Evolutionary conservation across 768 basidiomycete genomes (phyloP).

Genomic region (Suillus plorans): DNA sequence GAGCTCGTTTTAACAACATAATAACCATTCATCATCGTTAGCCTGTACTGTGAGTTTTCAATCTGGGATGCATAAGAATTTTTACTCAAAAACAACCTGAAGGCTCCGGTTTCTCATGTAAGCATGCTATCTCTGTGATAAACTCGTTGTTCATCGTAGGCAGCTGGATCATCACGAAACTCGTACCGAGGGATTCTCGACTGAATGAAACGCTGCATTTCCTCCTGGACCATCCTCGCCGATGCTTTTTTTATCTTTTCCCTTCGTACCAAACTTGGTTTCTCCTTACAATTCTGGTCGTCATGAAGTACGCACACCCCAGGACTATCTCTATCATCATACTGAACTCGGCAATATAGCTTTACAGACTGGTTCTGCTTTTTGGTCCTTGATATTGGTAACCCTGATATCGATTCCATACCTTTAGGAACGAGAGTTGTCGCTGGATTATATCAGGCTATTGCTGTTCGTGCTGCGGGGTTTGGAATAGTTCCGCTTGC

Average conservation of each 20-base stretch:
- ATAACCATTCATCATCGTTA: slow-evolving; percentile 28
- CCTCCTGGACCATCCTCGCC: slow-evolving; percentile 90
- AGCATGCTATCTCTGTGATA: slow-evolving; percentile 25
- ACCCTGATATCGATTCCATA: slow-evolving; percentile 62
- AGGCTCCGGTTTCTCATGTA: slow-evolving; percentile 86
- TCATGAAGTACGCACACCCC: slow-evolving; percentile 59
- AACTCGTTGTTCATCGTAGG: slow-evolving; percentile 7
- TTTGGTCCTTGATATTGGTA: slow-evolving; percentile 85
- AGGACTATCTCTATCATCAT: not conserved
- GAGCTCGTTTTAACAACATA: not conserved
- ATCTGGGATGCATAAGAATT: slow-evolving; percentile 2
- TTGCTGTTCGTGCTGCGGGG: slow-evolving; percentile 84
- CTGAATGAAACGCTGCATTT: slow-evolving; percentile 82
- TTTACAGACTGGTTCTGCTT: slow-evolving; percentile 88
- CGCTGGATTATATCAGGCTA: slow-evolving; percentile 76
- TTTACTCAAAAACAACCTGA: not conserved
- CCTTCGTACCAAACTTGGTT: slow-evolving; percentile 96
- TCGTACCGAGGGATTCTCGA: slow-evolving; percentile 57
- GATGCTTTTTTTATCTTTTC: slow-evolving; percentile 89
- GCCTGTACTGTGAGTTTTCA: slow-evolving; percentile 78
- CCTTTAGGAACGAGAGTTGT: slow-evolving; percentile 70
- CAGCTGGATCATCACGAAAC: slow-evolving; percentile 75
- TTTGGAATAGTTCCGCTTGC: slow-evolving; percentile 76
- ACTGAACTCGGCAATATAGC: slow-evolving; percentile 35
- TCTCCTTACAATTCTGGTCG: slow-evolving; percentile 64